Base-by-base conservation (phyloP, 2,329 filamentous ascomycete species). In the Lasiodiplodia sp. region DNA sequence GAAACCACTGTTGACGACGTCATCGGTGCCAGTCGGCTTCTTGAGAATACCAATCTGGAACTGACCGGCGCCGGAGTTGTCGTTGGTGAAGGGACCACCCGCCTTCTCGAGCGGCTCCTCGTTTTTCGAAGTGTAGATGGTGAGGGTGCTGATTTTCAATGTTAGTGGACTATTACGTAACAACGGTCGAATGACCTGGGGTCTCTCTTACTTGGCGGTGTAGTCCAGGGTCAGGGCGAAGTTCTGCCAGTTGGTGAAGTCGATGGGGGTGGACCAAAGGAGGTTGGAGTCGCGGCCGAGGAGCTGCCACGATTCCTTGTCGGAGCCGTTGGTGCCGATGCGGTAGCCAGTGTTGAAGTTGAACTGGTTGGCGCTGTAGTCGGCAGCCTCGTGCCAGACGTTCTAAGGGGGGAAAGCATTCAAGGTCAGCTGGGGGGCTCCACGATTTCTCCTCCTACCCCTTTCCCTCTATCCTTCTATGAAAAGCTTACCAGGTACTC, bases 21-120 rank as follows among this genome's bases (percentile, higher is more conserved):
- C 79, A n/a, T 70, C 71, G 1, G 74, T 75, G 8, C 85, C 81
- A 58, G 85, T 82, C 6, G 86, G 83, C 81, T 89, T 90, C 83
- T 90, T 90, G 69, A 90, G 79, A 1, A 89, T 75, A 44, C 88
- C 88, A 64, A 90, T 84, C 75, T 90, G 88, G 76, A 84, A 89
- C 75, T 90, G 87, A 25, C 88, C 88, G 67, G 85, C 83, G 5
- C 88, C 88, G 51, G 82, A 81, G 67, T 88, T 80, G 71, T 88
- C 82, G 72, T 87, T 87, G 51, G 77, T 25, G 0, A 85, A 73
- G 0, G 83, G 78, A 21, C 79, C 76, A 0, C 83, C 86, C n/a
- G 85, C 83, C 1, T 79, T 75, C 38, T 81, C 77, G 37, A 90
- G 84, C 0, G 83, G 75, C 2, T 76, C 74, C 37, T 75, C 74